Evolutionary conservation across 805 yeast species (phyloP).

Genomic region (Metschnikowia noctiluminum): DNA sequence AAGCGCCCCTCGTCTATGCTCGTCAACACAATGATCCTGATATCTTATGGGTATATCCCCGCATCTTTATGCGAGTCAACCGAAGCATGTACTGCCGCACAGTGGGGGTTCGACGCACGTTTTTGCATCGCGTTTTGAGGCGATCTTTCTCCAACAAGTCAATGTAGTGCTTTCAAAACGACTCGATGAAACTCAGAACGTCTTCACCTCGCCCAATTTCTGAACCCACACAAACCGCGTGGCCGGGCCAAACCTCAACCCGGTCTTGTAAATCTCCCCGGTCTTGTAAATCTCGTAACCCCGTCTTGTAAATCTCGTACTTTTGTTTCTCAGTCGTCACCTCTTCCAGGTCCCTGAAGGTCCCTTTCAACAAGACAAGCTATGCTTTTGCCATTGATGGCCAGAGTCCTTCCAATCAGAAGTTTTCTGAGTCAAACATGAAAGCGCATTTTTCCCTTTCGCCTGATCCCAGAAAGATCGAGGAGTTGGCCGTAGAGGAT

Average conservation of each 20-base stretch:
- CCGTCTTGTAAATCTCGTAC: conserved; percentile 1
- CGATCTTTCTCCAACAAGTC: conserved; percentile 4
- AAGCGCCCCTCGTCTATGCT: background rate
- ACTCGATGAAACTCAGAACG: conserved; percentile 4
- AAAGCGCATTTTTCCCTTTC: no score
- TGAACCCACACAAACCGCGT: conserved; percentile 3
- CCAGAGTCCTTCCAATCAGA: background rate
- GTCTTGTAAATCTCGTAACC: conserved; percentile 1
- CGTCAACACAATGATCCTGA: conserved; percentile 3
- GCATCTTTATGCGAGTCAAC: background rate
- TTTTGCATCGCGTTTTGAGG: conserved; percentile 4
- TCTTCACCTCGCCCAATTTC: conserved; percentile 5
- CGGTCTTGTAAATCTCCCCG: conserved; percentile 1
- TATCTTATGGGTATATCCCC: conserved; percentile 2
- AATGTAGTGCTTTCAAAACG: conserved; percentile 5
- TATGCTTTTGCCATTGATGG: conserved; percentile 8
- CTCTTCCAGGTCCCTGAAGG: background rate
- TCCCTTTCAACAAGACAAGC: conserved; percentile 7
- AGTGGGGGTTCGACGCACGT: conserved; percentile 2
- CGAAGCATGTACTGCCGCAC: conserved; percentile 8
- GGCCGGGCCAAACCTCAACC: conserved; percentile 7
- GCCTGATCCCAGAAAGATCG: background rate
- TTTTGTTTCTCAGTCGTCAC: conserved; percentile 1
- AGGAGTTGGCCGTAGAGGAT: background rate
- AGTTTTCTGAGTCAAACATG: no score